phyloP scores from a whole-genome alignment of 495 filamentous ascomycete genomes.

The Aspergillus kassunensis region DNA sequence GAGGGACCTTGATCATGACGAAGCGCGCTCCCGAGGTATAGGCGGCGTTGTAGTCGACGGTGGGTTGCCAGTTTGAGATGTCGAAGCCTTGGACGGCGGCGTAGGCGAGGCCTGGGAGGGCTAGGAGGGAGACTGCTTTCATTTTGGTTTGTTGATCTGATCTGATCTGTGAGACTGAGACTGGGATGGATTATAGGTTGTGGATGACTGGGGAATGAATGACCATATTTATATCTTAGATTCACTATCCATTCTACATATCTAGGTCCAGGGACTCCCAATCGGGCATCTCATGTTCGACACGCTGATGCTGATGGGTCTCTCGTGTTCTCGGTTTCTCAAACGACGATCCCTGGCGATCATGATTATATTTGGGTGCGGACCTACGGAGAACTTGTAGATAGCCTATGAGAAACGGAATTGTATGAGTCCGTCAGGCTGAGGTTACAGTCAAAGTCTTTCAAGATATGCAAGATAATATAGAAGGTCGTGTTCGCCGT shows the following conservation, averaged over 20 bases:
- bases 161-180: too few species aligned
- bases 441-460: neutral
- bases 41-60: constrained; percentile 2
- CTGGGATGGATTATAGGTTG: too few species aligned
- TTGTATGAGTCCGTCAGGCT: neutral
- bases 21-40: constrained; percentile 34
- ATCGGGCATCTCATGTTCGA: too few species aligned
- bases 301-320: neutral
- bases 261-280: too few species aligned
- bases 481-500: too few species aligned
- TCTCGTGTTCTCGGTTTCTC: neutral
- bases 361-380: neutral
- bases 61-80: constrained; percentile 43
- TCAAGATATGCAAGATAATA: too few species aligned
- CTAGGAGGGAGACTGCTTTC: constrained; percentile 6
- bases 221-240: too few species aligned
- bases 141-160: neutral
- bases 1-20: constrained; percentile 61
- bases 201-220: too few species aligned
- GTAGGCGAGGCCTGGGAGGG: constrained; percentile 19
- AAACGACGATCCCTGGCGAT: constrained; percentile 6
- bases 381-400: neutral
- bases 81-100: constrained; percentile 59
- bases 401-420: neutral
- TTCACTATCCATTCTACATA: too few species aligned